Evolutionary conservation across 2,329 filamentous ascomycete genomes (phyloP).

Genomic region (Talaromyces sp.): DNA sequence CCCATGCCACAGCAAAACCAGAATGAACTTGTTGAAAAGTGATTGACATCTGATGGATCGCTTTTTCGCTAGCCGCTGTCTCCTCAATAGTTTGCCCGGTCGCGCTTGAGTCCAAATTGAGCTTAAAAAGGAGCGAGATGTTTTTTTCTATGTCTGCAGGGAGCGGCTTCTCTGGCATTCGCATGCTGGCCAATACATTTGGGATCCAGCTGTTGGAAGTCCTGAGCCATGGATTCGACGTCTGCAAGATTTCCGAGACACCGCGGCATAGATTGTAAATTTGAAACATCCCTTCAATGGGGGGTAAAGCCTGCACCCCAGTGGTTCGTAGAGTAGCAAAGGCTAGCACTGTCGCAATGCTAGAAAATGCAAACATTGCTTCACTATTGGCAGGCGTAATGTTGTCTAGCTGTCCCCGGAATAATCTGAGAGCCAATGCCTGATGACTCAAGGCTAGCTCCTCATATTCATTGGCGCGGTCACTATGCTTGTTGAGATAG

Average conservation of each 20-base stretch:
- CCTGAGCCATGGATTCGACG: constrained; percentile 17
- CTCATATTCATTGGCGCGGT: constrained; percentile 18
- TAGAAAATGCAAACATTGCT: constrained; percentile 27
- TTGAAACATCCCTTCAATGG: constrained; percentile 20
- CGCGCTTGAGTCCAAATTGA: constrained; percentile 13
- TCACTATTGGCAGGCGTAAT: constrained; percentile 25
- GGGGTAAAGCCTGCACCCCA: constrained; percentile 13
- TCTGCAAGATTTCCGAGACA: constrained; percentile 19
- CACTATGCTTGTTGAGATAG: constrained; percentile 18
- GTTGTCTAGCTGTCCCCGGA: constrained; percentile 18
- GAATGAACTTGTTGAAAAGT: constrained; percentile 16
- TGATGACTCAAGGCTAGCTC: constrained; percentile 24
- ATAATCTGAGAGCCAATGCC: constrained; percentile 19
- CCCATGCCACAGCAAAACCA: constrained; percentile 21
- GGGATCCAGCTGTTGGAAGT: constrained; percentile 12
- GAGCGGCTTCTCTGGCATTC: constrained; percentile 10
- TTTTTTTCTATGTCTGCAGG: constrained; percentile 16
- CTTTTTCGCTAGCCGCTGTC: constrained; percentile 17
- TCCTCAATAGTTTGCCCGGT: constrained; percentile 15
- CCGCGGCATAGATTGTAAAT: constrained; percentile 23
- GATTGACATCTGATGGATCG: constrained; percentile 16
- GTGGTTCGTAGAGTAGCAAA: constrained; percentile 20
- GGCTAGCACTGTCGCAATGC: constrained; percentile 24
- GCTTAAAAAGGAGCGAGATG: constrained; percentile 6
- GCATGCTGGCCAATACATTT: constrained; percentile 7